phyloP scores from a whole-genome alignment of 768 basidiomycete genomes.

The Daedaleopsis sinensis region DNA sequence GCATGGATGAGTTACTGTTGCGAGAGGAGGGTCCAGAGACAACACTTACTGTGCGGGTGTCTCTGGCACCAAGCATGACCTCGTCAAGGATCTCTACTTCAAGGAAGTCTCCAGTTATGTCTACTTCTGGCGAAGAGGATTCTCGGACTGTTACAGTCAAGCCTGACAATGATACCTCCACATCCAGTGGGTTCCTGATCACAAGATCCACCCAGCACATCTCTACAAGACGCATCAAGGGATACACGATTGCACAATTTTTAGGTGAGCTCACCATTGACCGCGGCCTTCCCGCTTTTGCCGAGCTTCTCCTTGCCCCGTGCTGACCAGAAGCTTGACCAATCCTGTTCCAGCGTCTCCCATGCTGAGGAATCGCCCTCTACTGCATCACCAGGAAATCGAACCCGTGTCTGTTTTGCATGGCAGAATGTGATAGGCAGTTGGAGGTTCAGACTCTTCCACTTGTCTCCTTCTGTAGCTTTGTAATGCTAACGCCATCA shows the following conservation, averaged over 20 bases:
- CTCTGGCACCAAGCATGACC: constrained; percentile 61
- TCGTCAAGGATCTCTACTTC: constrained; percentile 65
- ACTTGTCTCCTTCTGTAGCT: constrained; percentile 52
- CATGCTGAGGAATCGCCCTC: constrained; percentile 53
- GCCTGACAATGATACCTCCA: constrained; percentile 70
- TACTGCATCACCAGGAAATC: constrained; percentile 54
- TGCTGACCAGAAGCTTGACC: constrained; percentile 61
- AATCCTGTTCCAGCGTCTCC: constrained; percentile 66
- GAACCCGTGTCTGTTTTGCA: constrained; percentile 55
- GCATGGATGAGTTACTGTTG: not conserved
- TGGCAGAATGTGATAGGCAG: constrained; percentile 73
- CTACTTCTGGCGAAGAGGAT: constrained; percentile 32
- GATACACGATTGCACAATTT: not conserved
- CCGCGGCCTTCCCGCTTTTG: constrained; percentile 58
- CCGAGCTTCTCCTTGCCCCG: constrained; percentile 58
- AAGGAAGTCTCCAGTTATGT: constrained; percentile 43
- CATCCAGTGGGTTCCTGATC: constrained; percentile 71
- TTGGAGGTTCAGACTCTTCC: constrained; percentile 47
- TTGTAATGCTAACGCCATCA: constrained; percentile 63
- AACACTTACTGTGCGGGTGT: constrained; percentile 61
- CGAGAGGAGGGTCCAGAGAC: constrained; percentile 2
- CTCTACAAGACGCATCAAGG: constrained; percentile 46
- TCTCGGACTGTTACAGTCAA: constrained; percentile 59
- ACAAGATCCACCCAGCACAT: constrained; percentile 76
- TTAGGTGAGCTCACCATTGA: constrained; percentile 55